Base-by-base conservation (phyloP, 2,329 filamentous ascomycete species). In the Fusarium robinianum region DNA sequence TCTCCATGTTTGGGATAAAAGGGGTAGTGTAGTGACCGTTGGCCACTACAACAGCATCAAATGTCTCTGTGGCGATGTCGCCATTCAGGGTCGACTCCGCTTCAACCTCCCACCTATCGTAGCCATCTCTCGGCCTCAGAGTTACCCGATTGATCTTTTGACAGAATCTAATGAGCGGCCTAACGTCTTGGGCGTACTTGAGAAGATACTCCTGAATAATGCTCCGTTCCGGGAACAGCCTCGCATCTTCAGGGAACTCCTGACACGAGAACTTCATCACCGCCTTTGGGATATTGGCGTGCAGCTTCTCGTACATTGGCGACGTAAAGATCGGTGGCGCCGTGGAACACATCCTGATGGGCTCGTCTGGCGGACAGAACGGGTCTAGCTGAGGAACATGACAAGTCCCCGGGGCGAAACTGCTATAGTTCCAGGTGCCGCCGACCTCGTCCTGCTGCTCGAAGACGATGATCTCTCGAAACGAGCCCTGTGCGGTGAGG, bases 341-440 rank as follows among this genome's bases (percentile, higher is more conserved):
- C 6, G 60, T 53, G 11, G 46, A 51, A 32, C 63, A 60, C 12
- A 66, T 63, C 72, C 75, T 80, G 44, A 83, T 67, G 5, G 88
- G 86, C 42, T 78, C 74, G 51, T 91, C 86, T 1, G 79, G 74
- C 16, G 80, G 76, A 30, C 77, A 76, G 58, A 79, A 79, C 17
- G 82, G 78, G 58, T 80, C 78, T n/a, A 81, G 81, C 63, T 90
- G 86, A 6, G 90, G 90, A 24, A 92, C 72, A 22, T 56, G 76
- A 56, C 62, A 77, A 47, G 63, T 72, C 55, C 57, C 77, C 50
- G 64, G 74, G 41, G 67, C 76, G 47, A 66, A 68, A 18, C 74
- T 71, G 51, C 78, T 84, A 66, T 95, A 90, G 61, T 90, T 86
- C 92, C 92, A 97, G 8, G 94, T 81, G 3, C 94, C 92, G 44